Evolutionary conservation across 805 yeast genomes (phyloP), one percentile per base, ranked within the genome.

Genomic region (Candida hispaniensis): DNA sequence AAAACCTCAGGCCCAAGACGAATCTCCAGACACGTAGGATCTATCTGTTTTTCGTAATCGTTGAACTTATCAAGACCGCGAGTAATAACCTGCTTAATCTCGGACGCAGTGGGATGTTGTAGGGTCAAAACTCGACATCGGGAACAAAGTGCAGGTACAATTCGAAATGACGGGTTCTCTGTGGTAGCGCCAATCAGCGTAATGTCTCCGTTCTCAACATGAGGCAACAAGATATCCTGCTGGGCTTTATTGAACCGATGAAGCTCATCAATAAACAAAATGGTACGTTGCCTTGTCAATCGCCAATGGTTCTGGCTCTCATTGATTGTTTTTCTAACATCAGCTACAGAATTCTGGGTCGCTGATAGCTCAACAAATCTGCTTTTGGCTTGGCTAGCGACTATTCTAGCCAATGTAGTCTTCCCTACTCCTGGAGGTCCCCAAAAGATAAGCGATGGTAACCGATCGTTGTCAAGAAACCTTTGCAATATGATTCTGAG

Each of bases 391-490:
- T 39, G 30, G 14, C 58, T 49, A 0, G 85, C 75, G n/a, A 79
- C 56, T 20, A 77, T 67, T n/a, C 79, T 55, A 0, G 93, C 91
- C 16, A 91, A 52, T 0, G 95, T 78, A 0, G 98, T 91, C 51
- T 91, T 91, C 0, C 64, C 91, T 3, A 83, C 86, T 0, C 98
- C 98, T 2, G 96, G 93, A 1, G 94, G 94, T 0, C 99, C 99
- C 80, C 91, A 79, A 4, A 91, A 58, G 2, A 91, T 73, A 73
- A 91, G 66, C 0, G 95, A 83, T 1, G 96, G 96, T 6, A 58
- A 45, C 6, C 41, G 30, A 15, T 51, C 60, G 4, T 67, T 58
- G 21, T 67, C 64, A 2, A 86, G 63, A 41, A 79, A 79, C 27
- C 75, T 75, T 16, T 73, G 59, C 2, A 88, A 58, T 3, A 75